Conservation (phyloP, 805 yeast species). For the Metschnikowia sp. region DNA sequence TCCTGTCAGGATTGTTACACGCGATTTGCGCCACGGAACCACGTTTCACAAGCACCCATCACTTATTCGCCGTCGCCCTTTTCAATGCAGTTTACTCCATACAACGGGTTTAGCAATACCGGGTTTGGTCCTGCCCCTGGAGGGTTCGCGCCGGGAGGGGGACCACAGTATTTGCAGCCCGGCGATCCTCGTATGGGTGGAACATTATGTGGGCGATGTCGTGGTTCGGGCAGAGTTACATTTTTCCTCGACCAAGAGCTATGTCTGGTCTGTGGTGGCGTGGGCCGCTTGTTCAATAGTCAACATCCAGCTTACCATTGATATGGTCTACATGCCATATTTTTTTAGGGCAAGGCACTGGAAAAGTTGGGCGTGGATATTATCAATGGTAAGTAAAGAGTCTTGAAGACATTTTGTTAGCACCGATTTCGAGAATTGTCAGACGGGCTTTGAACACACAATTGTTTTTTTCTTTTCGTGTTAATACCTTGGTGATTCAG, state of each 20-base stretch:
- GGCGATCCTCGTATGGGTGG: conserved; percentile 83
- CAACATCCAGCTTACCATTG: background rate
- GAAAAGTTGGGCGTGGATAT: no score
- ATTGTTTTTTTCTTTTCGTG: no score
- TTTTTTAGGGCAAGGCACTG: no score
- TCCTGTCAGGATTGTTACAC: conserved; percentile 73
- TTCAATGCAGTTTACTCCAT: background rate
- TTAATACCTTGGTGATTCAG: no score
- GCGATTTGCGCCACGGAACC: conserved; percentile 48
- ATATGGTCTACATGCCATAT: no score
- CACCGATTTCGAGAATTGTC: no score
- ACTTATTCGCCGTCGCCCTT: background rate
- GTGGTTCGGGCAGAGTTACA: conserved; percentile 57
- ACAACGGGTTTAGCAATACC: background rate
- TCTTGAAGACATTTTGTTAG: no score
- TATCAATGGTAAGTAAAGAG: no score
- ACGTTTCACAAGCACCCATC: conserved; percentile 5
- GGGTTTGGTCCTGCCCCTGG: conserved; percentile 7
- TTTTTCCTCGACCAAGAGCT: conserved; percentile 59
- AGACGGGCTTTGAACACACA: no score
- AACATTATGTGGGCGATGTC: conserved; percentile 63
- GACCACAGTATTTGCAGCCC: conserved; percentile 51
- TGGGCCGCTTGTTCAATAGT: conserved; percentile 49
- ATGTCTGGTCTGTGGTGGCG: conserved; percentile 64
- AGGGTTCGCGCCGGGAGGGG: conserved; percentile 4